A percentile compares a stretch with the other conserved stretches of the same genome.
These are phyloP conservation scores for Rhamnella rubrinervis DNA, from an alignment of 331 rosid species.

Conservation along the genomic window DNA sequence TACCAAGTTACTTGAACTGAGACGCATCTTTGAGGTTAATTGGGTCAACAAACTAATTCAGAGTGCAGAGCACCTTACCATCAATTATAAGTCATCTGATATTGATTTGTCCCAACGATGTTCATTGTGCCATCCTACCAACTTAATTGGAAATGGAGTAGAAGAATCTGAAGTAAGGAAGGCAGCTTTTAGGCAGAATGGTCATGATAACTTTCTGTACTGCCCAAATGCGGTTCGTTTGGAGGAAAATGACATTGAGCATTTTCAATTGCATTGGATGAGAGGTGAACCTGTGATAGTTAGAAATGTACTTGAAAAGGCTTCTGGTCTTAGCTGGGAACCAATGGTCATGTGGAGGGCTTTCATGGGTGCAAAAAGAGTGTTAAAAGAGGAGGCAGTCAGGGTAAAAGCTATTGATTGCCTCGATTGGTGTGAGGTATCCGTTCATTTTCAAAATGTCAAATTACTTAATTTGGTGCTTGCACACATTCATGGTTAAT, in stretches of 20 bases:
- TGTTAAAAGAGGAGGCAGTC: slow-evolving; percentile 29
- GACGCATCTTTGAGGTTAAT: slow-evolving; percentile 47
- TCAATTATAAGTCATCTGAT: slow-evolving; percentile 42
- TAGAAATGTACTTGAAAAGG: slow-evolving; percentile 47
- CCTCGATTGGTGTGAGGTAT: slow-evolving; percentile 63
- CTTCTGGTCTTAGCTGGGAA: slow-evolving; percentile 70
- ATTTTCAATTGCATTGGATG: slow-evolving; percentile 62
- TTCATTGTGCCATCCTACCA: slow-evolving; percentile 17
- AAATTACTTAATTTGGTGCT: not conserved
- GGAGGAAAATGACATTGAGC: slow-evolving; percentile 41
- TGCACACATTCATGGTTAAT: not conserved
- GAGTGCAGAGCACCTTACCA: slow-evolving; percentile 38
- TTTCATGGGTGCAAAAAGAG: slow-evolving; percentile 28
- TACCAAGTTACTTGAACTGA: slow-evolving; percentile 35
- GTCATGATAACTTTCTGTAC: slow-evolving; percentile 51
- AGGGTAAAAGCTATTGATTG: slow-evolving; percentile 51
- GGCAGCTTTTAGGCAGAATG: slow-evolving; percentile 50
- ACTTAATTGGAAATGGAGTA: slow-evolving; percentile 23
- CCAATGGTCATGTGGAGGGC: slow-evolving; percentile 64
- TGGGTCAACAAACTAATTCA: slow-evolving; percentile 47
- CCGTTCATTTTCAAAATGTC: slow-evolving; percentile 17
- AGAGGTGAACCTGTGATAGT: slow-evolving; percentile 64
- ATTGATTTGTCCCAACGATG: slow-evolving; percentile 20
- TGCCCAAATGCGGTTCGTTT: slow-evolving; percentile 49
- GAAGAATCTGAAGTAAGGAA: slow-evolving; percentile 14